Evolutionary conservation across 306 rosid species (phyloP), one percentile per base, ranked within the genome.

Genomic region (Corylus americana): DNA sequence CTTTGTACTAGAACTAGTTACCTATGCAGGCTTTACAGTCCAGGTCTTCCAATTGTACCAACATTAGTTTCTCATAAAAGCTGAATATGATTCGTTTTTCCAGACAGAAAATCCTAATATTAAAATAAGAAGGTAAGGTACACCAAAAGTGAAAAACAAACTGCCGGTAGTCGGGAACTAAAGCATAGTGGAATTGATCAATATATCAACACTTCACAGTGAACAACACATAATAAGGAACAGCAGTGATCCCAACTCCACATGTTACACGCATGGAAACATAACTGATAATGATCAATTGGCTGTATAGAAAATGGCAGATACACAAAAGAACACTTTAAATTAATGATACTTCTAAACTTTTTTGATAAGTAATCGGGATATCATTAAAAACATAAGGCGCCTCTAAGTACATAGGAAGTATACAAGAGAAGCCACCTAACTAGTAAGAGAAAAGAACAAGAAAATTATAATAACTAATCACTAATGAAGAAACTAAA

Each of bases 91-190:
- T 59, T 59, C 17, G 29, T 27, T 59, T 25, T 59, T 59, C 17
- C 66, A 10, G 66, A 59, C 37, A 59, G 37, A 22, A 59, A 59
- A 59, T 25, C 11, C 66, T 59, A 59, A 27, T 59, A 25, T 27
- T 59, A 25, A 20, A 59, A 25, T 22, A 59, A 59, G 12, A 59
- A 59, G 66, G 8, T 25, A 59, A 59, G 37, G 3, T 25, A 59
- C 66, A 58, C 64, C 64, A 58, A 58, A 22, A 58, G 64, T 58
- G 29, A 58, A 58, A 25, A 22, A 58, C 64, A 22, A 58, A 58
- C 64, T 9, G 0, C 31, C 22, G 31, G 64, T 22, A 58, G 64
- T 58, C 31, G 6, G 27, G 64, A 3, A 58, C 64, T 10, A 58
- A 22, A 20, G 64, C 27, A 4, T 59, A 59, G 27, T 1, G 7